Conservation (phyloP, 768 basidiomycete species). For the Termitomyces sp. region DNA sequence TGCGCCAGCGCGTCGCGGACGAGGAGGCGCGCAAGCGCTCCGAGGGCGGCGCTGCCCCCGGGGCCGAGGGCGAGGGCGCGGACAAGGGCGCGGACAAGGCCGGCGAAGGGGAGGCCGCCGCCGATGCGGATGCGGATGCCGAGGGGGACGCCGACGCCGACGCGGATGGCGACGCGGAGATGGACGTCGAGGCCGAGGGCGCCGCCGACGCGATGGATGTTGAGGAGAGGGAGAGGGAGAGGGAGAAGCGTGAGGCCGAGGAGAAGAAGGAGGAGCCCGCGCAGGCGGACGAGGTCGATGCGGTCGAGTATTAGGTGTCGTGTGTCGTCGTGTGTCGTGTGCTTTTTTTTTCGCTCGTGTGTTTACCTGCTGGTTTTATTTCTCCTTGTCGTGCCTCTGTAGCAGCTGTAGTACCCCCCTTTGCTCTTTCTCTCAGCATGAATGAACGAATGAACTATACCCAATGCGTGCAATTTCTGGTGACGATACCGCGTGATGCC, state of each 20-base stretch:
- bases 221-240: not conserved
- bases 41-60: no score
- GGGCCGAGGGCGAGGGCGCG: no score
- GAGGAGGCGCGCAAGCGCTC: constrained; percentile 50
- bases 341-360: no score
- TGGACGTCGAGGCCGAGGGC: not conserved
- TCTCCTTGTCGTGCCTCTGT: no score
- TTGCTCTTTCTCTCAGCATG: no score
- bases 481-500: no score
- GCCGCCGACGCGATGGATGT: not conserved
- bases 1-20: constrained; percentile 62
- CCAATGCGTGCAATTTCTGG: no score
- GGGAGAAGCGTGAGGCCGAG: not conserved
- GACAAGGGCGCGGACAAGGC: no score
- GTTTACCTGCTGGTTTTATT: no score
- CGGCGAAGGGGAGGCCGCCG: not conserved
- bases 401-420: no score
- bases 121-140: constrained; percentile 1
- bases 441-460: no score
- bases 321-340: no score
- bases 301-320: not conserved
- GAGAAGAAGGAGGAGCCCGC: not conserved
- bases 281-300: not conserved
- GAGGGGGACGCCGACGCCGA: not conserved
- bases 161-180: not conserved